Evolutionary conservation across 352 stramenopile genomes (phyloP).

Genomic region (Globisporangium perplexum): DNA sequence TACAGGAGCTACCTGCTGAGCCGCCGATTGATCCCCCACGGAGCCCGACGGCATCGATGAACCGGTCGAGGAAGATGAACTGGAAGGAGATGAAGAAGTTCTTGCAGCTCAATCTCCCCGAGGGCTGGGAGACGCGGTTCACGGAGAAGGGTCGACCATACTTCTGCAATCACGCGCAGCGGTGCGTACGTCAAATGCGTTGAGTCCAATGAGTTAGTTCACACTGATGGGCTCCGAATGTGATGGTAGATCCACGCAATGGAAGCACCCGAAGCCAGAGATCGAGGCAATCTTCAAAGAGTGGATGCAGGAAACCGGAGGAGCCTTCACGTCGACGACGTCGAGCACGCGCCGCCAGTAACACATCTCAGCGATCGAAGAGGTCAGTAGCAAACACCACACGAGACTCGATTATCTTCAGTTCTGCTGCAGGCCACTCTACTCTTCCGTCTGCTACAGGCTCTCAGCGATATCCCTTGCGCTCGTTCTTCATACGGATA

Average conservation of each 20-base stretch:
- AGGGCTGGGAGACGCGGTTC: constrained; percentile 79
- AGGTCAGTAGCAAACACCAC: neutral
- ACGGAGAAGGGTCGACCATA: constrained; percentile 79
- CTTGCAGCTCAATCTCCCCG: constrained; percentile 55
- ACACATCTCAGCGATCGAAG: no score
- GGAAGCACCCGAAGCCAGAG: constrained; percentile 73
- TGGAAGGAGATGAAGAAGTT: constrained; percentile 80
- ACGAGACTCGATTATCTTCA: no score
- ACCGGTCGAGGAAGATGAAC: constrained; percentile 35
- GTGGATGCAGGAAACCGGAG: constrained; percentile 66
- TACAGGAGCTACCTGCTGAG: constrained; percentile 15
- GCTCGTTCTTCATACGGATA: no score
- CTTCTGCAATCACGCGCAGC: constrained; percentile 72
- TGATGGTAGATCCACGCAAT: constrained; percentile 68
- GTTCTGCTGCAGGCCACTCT: no score
- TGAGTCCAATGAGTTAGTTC: no score
- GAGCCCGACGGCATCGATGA: constrained; percentile 20
- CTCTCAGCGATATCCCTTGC: no score
- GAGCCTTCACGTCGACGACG: constrained; percentile 25
- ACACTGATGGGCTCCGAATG: no score
- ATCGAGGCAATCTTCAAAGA: constrained; percentile 73
- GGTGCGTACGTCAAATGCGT: constrained; percentile 21
- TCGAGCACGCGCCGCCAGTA: constrained; percentile 5
- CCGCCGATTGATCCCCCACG: constrained; percentile 12
- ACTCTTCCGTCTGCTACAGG: no score